phyloP scores from a whole-genome alignment of 2,329 filamentous ascomycete genomes.

The Aotearoamyces nothofagi region DNA sequence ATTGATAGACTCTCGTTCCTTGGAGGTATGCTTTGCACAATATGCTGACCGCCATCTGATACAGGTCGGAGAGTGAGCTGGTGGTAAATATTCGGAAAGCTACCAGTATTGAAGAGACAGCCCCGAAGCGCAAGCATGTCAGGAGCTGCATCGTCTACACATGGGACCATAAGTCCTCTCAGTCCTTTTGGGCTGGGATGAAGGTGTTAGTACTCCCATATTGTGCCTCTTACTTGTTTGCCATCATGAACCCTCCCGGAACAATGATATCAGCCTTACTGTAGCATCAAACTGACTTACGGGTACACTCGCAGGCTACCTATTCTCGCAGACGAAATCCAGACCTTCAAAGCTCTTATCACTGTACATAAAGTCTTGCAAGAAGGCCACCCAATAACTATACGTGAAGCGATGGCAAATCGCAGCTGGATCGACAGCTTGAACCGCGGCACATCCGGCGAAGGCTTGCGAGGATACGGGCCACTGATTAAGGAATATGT shows the following conservation, averaged over 20 bases:
- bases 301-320: conserved; percentile 51
- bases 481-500: conserved; percentile 95
- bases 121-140: conserved; percentile 79
- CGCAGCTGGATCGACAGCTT: conserved; percentile 86
- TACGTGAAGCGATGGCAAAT: conserved; percentile 82
- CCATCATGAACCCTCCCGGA: no score
- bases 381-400: conserved; percentile 78
- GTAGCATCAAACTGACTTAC: no score
- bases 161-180: conserved; percentile 95
- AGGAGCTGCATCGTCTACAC: conserved; percentile 96
- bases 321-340: conserved; percentile 94
- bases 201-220: conserved; percentile 60
- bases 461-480: conserved; percentile 79
- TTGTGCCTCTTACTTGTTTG: neutral
- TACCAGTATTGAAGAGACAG: conserved; percentile 51
- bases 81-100: conserved; percentile 58
- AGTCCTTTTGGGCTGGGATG: conserved; percentile 94
- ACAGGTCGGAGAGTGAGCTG: conserved; percentile 52
- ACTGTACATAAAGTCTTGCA: conserved; percentile 96
- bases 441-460: conserved; percentile 66
- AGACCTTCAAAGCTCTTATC: conserved; percentile 97
- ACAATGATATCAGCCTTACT: no score
- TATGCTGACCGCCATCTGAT: conserved; percentile 5
- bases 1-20: conserved; percentile 1
- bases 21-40: neutral